Conservation (phyloP, 83 land plant species). For the Larix sibirica region DNA sequence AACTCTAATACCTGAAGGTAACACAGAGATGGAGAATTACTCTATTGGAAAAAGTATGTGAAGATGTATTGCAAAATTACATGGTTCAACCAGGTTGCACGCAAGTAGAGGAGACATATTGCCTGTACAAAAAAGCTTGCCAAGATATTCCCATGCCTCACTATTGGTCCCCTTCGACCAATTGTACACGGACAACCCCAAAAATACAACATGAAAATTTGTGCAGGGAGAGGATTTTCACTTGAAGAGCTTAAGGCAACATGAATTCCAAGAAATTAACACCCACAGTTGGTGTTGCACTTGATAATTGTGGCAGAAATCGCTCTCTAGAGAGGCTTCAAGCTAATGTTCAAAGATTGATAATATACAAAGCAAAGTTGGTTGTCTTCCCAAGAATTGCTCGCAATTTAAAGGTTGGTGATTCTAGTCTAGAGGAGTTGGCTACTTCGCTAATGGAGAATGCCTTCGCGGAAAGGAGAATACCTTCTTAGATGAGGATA, state of each 20-base stretch:
- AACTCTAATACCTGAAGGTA: too few relatives aligned
- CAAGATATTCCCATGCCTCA: constrained; percentile 64
- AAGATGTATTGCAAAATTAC: too few relatives aligned
- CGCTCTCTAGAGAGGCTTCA: constrained; percentile 64
- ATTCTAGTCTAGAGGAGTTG: too few relatives aligned
- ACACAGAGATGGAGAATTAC: too few relatives aligned
- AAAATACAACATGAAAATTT: constrained; percentile 71
- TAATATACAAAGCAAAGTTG: constrained; percentile 68
- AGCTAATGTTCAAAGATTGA: constrained; percentile 64
- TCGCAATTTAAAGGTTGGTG: constrained; percentile 49
- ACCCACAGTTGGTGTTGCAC: constrained; percentile 68
- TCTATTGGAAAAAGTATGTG: too few relatives aligned
- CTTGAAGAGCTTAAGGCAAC: constrained; percentile 81
- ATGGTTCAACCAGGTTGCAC: too few relatives aligned
- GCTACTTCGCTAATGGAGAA: too few relatives aligned
- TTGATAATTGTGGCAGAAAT: constrained; percentile 68
- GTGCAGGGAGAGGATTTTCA: constrained; percentile 66
- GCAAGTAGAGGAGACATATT: too few relatives aligned
- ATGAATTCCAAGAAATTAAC: constrained; percentile 74
- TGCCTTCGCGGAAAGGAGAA: too few relatives aligned
- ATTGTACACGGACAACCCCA: constrained; percentile 63
- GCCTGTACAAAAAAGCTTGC: constrained; percentile 49
- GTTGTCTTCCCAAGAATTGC: constrained; percentile 67
- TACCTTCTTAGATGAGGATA: too few relatives aligned
- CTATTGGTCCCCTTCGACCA: constrained; percentile 65